Percentiles rank a stretch among this genome's conserved stretches.
phyloP scores from a whole-genome alignment of 1,139 yeast species.

The Pichia sp. region DNA sequence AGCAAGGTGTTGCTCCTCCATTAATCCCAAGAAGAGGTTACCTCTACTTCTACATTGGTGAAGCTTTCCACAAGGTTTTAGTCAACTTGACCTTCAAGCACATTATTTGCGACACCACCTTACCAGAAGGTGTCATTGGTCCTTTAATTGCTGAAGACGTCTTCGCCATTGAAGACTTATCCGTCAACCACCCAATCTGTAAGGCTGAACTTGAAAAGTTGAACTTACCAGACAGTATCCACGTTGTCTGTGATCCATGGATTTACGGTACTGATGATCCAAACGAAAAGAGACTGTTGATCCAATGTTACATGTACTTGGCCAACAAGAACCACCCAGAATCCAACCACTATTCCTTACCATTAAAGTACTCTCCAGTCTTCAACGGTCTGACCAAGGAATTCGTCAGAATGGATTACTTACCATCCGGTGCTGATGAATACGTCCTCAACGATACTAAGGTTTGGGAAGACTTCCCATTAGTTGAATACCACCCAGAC shows the following conservation, averaged over 20 bases:
- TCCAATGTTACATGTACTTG: slow-evolving; percentile 79
- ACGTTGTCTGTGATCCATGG: slow-evolving; percentile 78
- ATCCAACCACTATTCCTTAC: slow-evolving; percentile 83
- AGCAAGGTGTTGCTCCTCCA: slow-evolving; percentile 55
- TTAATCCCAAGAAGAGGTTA: slow-evolving; percentile 64
- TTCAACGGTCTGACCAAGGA: slow-evolving; percentile 65
- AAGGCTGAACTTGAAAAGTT: slow-evolving; percentile 62
- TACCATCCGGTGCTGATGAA: slow-evolving; percentile 71
- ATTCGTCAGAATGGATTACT: slow-evolving; percentile 73
- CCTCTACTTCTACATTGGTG: slow-evolving; percentile 62
- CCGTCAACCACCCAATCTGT: slow-evolving; percentile 57
- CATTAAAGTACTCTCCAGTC: slow-evolving; percentile 80
- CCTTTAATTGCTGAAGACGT: slow-evolving; percentile 76
- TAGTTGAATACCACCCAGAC: slow-evolving; percentile 74
- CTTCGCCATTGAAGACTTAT: slow-evolving; percentile 49
- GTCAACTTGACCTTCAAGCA: slow-evolving; percentile 66
- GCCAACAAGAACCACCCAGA: slow-evolving; percentile 70
- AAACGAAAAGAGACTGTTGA: slow-evolving; percentile 57
- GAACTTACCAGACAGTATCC: slow-evolving; percentile 52
- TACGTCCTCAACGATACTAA: slow-evolving; percentile 48
- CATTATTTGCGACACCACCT: slow-evolving; percentile 53
- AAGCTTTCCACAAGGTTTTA: slow-evolving; percentile 68
- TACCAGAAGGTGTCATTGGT: slow-evolving; percentile 68
- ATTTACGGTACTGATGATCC: slow-evolving; percentile 79
- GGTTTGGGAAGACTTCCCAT: slow-evolving; percentile 59